Base-by-base conservation (phyloP, 2,329 filamentous ascomycete species). In the Talaromyces piceae region DNA sequence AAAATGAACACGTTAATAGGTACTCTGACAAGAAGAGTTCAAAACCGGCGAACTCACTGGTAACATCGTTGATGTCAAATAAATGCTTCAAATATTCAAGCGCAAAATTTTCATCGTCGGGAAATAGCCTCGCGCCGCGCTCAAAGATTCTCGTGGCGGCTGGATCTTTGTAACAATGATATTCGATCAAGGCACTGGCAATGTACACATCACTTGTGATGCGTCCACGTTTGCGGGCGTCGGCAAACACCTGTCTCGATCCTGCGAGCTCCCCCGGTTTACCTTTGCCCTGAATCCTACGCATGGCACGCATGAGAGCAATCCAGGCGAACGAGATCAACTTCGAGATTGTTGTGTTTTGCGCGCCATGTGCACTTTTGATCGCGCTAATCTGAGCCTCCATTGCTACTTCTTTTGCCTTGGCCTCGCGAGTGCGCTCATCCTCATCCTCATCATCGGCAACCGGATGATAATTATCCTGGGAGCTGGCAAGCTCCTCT, bases 141-240 rank as follows among this genome's bases (percentile, higher is more conserved):
- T 98, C 93, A 59, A 97, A 95, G 54, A 98, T 97, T 72, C 93
- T 96, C 41, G 87, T 88, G 1, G 91, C 91, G 0, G 93, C 88
- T 0, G 85, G 81, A 61, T 97, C 93, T 63, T 95, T 93, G 70
- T 98, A 98, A 59, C 94, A 94, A 60, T 95, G 85, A 65, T 93
- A 91, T 67, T 98, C 93, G 63, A 98, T 87, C 53, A 95, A 77
- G 13, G 94, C 93, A 59, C 89, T 89, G 1, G 90, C 90, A 49
- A 96, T 87, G 64, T 98, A 98, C 5, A 96, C 88, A 65, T 97
- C 93, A 61, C 89, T 95, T 6, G 89, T 93, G 43, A 98, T 80
- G 49, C 90, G 86, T 16, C 93, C 94, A 57, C 84, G 84, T 61
- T 87, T 86, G 28, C 93, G 83, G 45, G 93, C 91, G 67, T 97